phyloP scores from a whole-genome alignment of 163 green algal genomes.

The Picocystis sp. region DNA sequence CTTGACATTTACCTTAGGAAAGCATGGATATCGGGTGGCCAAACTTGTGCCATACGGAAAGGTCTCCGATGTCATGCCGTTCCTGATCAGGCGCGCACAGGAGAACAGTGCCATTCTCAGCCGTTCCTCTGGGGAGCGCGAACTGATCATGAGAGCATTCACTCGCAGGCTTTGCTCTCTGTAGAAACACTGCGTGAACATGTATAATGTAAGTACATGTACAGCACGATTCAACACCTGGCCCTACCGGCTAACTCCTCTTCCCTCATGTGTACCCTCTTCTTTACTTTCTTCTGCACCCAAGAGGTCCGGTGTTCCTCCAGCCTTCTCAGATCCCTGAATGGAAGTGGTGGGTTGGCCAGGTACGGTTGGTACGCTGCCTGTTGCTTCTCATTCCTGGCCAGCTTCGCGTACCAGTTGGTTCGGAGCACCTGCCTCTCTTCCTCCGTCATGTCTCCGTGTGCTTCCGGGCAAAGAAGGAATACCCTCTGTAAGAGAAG shows the following conservation, averaged over 20 bases:
- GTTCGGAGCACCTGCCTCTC: slow-evolving; percentile 1
- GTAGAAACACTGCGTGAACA: too few species aligned
- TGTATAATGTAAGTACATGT: too few species aligned
- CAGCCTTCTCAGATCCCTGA: too few species aligned
- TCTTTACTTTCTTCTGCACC: too few species aligned
- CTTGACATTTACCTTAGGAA: slow-evolving; percentile 59
- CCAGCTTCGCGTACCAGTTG: slow-evolving; percentile 7
- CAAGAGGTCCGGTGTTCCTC: too few species aligned
- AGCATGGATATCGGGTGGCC: slow-evolving; percentile 33
- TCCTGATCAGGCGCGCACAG: slow-evolving; percentile 56
- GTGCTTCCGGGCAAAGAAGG: background rate
- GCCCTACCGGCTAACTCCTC: too few species aligned
- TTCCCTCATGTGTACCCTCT: too few species aligned
- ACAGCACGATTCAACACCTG: too few species aligned
- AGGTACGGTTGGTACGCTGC: too few species aligned
- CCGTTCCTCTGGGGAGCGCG: slow-evolving; percentile 24
- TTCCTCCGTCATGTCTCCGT: slow-evolving; percentile 5
- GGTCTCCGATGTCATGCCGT: slow-evolving; percentile 52
- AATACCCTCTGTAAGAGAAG: slow-evolving; percentile 6
- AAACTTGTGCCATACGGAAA: slow-evolving; percentile 69
- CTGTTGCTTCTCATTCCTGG: background rate
- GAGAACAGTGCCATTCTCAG: slow-evolving; percentile 60
- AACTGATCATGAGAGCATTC: slow-evolving; percentile 27
- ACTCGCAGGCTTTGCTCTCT: background rate
- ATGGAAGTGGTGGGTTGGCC: too few species aligned